Percentiles rank a stretch among this genome's conserved stretches.
Conservation (phyloP, 2,329 filamentous ascomycete genomes). For the Daldinia sp. region DNA sequence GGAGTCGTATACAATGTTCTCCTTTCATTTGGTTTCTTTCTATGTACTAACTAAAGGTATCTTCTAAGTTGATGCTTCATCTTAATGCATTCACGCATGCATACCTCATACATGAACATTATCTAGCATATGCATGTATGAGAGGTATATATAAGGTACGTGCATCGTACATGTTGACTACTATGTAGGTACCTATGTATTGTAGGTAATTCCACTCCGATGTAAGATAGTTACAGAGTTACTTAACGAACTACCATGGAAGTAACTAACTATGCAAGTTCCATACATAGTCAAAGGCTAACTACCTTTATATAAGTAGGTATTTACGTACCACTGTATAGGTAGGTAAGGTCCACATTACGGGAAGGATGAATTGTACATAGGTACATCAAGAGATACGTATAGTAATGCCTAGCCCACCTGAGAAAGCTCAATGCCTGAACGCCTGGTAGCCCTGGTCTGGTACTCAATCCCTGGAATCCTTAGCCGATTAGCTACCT, state of each 20-base stretch:
- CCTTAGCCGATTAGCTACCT: conserved; percentile 9
- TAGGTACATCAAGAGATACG: not conserved
- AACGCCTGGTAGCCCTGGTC: not conserved
- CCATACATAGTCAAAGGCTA: too few relatives aligned
- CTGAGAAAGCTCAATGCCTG: not conserved
- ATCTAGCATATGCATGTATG: not conserved
- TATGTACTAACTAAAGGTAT: not conserved
- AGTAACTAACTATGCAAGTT: too few relatives aligned
- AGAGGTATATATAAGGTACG: not conserved
- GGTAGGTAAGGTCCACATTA: too few relatives aligned
- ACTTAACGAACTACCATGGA: too few relatives aligned
- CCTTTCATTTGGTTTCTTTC: too few relatives aligned
- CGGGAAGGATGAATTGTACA: not conserved
- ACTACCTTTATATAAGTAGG: too few relatives aligned
- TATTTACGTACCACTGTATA: not conserved
- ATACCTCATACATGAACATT: not conserved
- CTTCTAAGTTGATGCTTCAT: not conserved
- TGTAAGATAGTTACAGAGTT: too few relatives aligned
- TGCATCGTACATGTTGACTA: too few relatives aligned
- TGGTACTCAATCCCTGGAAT: conserved; percentile 14
- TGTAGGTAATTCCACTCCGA: too few relatives aligned
- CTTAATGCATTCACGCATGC: not conserved
- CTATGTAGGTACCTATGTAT: too few relatives aligned
- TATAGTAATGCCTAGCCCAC: not conserved
- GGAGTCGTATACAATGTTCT: too few relatives aligned